Evolutionary conservation across 225 moss, liverwort and hornwort genomes (phyloP), one percentile per base, ranked within the genome.

Genomic region (Antitrichia curtipendula): DNA sequence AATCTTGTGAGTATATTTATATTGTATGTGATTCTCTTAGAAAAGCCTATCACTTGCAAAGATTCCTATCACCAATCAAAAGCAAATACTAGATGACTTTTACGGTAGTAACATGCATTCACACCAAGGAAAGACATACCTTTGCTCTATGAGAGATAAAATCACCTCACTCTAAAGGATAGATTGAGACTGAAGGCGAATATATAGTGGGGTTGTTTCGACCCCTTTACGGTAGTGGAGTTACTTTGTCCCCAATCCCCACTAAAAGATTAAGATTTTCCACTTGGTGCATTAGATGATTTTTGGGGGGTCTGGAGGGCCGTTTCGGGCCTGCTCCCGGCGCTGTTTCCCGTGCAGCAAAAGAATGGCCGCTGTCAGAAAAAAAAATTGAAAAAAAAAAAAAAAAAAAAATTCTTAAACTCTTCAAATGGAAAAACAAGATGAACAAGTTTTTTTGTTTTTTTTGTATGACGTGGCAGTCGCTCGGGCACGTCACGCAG

Each of bases 1-100:
- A 45, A 16, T 11, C 0, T 0, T 70, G 25, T 2, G 7, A 18
- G 3, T 29, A 11, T 47, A 74, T 74, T 47, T 8, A 2, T 41
- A 5, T 15, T 25, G 13, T 69, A 45, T 47, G 7, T 3, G 7
- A 31, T 18, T 47, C 23, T 73, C 5, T 73, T 47, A 47, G 31
- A 27, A 18, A 72, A 31, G 0, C 0, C 10, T 11, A 45, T 29
- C 7, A 73, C 11, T 73, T 77, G 6, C n/a, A 77, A 77, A 54
- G 54, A 27, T 4, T 78, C 6, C 11, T 40, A 27, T 27, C 18
- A 28, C 12, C 17, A 57, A 78, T 57, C 57, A 78, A 14, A 56
- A 56, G 4, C 3, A 2, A 78, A 16, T 40, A 25, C 32, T 34
- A 21, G 1, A 32, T 34, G 21, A 32, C 13, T 29, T 1, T 19